Conservation (phyloP, 2,329 filamentous ascomycete genomes). For the Microcyclospora tardicrescens region DNA sequence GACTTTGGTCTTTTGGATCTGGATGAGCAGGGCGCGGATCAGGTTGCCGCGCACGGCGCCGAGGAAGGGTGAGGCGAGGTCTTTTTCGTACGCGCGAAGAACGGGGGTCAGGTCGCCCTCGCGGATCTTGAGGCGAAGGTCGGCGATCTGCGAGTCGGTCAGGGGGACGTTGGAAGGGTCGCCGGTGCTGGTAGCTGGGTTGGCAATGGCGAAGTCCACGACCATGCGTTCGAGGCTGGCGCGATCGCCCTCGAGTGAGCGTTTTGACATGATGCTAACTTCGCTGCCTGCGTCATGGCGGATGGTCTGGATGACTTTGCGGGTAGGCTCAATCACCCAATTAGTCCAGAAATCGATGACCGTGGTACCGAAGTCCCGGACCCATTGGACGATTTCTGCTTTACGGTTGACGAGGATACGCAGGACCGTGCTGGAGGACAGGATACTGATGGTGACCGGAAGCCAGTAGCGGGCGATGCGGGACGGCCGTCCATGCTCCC, state of each 20-base stretch:
- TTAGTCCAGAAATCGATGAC: constrained; percentile 86
- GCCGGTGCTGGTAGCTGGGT: constrained; percentile 48
- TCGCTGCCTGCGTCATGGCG: constrained; percentile 85
- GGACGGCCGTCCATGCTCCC: constrained; percentile 62
- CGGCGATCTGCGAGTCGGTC: constrained; percentile 55
- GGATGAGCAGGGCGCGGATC: constrained; percentile 79
- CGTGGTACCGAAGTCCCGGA: constrained; percentile 65
- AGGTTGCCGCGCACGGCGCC: constrained; percentile 79
- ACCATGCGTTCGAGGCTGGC: constrained; percentile 96
- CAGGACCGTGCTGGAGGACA: constrained; percentile 80
- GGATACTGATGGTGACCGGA: constrained; percentile 53
- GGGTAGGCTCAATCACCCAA: constrained; percentile 80
- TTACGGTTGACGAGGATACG: constrained; percentile 61
- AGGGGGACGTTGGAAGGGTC: constrained; percentile 28
- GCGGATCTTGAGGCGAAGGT: constrained; percentile 66
- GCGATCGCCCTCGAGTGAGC: constrained; percentile 78
- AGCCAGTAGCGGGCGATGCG: constrained; percentile 77
- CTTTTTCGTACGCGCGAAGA: constrained; percentile 78
- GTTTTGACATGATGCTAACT: constrained; percentile 91
- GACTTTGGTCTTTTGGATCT: constrained; percentile 98
- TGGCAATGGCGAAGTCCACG: constrained; percentile 82
- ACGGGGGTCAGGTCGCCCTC: constrained; percentile 92
- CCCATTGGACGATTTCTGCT: constrained; percentile 68
- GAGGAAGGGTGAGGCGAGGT: constrained; percentile 66
- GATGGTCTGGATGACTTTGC: constrained; percentile 79